Conservation (phyloP, 2,329 filamentous ascomycete genomes). For the Pseudogymnoascus sp. region DNA sequence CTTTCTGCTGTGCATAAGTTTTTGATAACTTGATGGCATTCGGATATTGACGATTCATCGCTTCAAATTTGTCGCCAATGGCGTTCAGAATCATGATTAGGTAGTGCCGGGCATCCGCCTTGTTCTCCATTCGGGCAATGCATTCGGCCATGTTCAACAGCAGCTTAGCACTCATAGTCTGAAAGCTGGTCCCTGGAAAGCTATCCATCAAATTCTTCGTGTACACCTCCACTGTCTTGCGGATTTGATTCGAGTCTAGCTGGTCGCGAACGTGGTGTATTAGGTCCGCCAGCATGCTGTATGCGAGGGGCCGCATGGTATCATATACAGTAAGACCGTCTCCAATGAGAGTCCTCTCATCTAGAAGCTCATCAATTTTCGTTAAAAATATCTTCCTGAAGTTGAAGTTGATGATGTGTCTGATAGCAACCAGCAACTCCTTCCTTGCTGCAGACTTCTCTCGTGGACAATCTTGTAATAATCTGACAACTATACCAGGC, state of each 20-base stretch:
- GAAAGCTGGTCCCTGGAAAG: constrained; percentile 95
- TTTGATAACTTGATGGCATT: constrained; percentile 93
- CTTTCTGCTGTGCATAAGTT: constrained; percentile 59
- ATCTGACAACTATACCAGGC: constrained; percentile 80
- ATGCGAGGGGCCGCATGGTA: constrained; percentile 89
- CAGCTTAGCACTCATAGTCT: constrained; percentile 98
- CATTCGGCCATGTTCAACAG: constrained; percentile 97
- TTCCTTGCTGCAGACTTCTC: constrained; percentile 93
- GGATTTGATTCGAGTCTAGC: constrained; percentile 84
- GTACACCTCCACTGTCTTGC: constrained; percentile 93
- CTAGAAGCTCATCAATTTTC: constrained; percentile 90
- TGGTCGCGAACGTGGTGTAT: constrained; percentile 94
- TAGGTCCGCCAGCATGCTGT: constrained; percentile 96
- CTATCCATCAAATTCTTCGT: constrained; percentile 93
- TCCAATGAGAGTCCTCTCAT: constrained; percentile 89
- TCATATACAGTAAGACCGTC: constrained; percentile 96
- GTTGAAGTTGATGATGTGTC: constrained; percentile 99
- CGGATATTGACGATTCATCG: constrained; percentile 93
- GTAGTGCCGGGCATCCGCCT: constrained; percentile 89
- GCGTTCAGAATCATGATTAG: constrained; percentile 96
- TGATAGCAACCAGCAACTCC: constrained; percentile 89
- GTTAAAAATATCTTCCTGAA: constrained; percentile 90
- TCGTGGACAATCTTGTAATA: constrained; percentile 87
- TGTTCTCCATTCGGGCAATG: constrained; percentile 89
- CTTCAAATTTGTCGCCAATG: constrained; percentile 95